Conservation (phyloP, 768 basidiomycete genomes). For the Termitomyces bulborhizus region DNA sequence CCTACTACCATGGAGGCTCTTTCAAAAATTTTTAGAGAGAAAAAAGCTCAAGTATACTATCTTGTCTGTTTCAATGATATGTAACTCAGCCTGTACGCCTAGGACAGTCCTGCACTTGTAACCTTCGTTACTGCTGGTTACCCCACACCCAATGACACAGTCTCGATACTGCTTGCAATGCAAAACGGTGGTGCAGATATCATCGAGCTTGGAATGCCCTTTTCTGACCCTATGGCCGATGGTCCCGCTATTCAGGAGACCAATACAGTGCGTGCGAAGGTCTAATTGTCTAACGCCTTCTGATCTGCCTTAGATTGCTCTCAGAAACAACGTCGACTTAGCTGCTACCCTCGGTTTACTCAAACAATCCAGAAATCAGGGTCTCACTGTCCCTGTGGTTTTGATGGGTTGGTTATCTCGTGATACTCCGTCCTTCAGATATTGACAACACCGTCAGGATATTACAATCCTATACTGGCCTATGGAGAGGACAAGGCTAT, state of each 20-base stretch:
- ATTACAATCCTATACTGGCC: constrained; percentile 94
- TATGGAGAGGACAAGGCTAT: constrained; percentile 96
- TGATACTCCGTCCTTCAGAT: background rate
- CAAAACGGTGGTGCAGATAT: constrained; percentile 91
- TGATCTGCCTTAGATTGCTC: constrained; percentile 57
- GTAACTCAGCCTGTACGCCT: background rate
- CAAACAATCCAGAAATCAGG: constrained; percentile 72
- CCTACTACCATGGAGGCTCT: constrained; percentile 57
- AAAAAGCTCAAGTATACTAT: constrained; percentile 44
- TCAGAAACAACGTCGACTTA: constrained; percentile 79
- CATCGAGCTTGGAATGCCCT: constrained; percentile 93
- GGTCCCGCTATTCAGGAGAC: constrained; percentile 90
- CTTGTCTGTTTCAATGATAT: background rate
- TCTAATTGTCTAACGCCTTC: background rate
- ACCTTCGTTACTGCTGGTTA: constrained; percentile 96
- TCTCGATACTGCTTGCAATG: constrained; percentile 86
- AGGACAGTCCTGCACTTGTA: constrained; percentile 62
- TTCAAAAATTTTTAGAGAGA: constrained; percentile 63
- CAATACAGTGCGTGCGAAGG: constrained; percentile 65
- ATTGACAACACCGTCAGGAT: constrained; percentile 47
- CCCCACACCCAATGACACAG: constrained; percentile 73
- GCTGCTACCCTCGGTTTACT: constrained; percentile 66
- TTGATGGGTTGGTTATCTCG: constrained; percentile 69
- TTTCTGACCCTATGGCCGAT: constrained; percentile 96
- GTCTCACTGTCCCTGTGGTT: constrained; percentile 81